phyloP scores from a whole-genome alignment of 768 basidiomycete genomes.

The Panaeolus papilionaceus region DNA sequence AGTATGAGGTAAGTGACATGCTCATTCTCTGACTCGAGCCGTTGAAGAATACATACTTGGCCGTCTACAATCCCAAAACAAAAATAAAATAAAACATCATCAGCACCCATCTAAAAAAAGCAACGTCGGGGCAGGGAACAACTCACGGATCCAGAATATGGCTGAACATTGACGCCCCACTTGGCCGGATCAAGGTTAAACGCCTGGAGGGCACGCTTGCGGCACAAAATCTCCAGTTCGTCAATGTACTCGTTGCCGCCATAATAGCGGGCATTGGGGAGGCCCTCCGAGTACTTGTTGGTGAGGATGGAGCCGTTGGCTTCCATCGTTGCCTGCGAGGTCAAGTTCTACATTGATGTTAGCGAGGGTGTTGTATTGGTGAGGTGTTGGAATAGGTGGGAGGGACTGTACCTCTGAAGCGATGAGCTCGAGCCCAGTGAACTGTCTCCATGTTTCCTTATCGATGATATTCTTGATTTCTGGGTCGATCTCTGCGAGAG shows the following conservation, averaged over 20 bases:
- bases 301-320: conserved; percentile 98
- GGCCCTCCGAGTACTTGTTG: conserved; percentile 99
- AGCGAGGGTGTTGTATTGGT: background rate
- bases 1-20: conserved; percentile 26
- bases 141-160: conserved; percentile 91
- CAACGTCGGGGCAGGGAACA: too few species aligned
- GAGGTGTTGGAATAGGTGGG: background rate
- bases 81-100: too few species aligned
- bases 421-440: conserved; percentile 96
- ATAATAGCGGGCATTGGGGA: conserved; percentile 96
- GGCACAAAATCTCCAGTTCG: conserved; percentile 93
- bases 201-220: conserved; percentile 93
- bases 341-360: conserved; percentile 76
- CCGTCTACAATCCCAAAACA: conserved; percentile 56
- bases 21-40: background rate
- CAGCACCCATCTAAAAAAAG: too few species aligned
- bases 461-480: conserved; percentile 98
- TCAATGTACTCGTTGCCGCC: conserved; percentile 99
- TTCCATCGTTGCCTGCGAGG: conserved; percentile 94
- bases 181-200: conserved; percentile 92
- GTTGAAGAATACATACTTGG: conserved; percentile 65
- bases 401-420: conserved; percentile 86
- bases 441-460: conserved; percentile 99
- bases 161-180: conserved; percentile 99
- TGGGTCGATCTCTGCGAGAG: conserved; percentile 91